Percentiles rank a stretch among this genome's conserved stretches.
These are phyloP conservation scores for Xylaria sp. DNA, from an alignment of 2,329 filamentous ascomycete species.

Conservation along the genomic window DNA sequence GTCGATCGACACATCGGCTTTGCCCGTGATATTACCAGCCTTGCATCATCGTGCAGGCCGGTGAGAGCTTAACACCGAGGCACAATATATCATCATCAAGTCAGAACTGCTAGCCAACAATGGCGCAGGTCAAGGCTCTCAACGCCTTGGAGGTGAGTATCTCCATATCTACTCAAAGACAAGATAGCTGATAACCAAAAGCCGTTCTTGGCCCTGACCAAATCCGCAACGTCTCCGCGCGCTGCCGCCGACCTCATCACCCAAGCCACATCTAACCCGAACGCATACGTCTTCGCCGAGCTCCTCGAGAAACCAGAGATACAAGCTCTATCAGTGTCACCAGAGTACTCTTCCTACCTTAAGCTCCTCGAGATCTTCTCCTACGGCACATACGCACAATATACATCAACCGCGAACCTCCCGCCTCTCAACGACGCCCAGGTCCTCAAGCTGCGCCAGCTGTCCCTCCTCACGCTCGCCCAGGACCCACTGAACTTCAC, in stretches of 20 bases:
- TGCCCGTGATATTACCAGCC: conserved; percentile 10
- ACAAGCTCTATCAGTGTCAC: conserved; percentile 58
- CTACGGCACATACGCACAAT: conserved; percentile 81
- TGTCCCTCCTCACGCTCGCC: conserved; percentile 79
- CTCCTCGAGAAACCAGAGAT: conserved; percentile 78
- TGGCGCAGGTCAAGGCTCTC: conserved; percentile 69
- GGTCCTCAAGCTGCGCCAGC: conserved; percentile 78
- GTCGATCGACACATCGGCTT: no score
- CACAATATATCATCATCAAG: background rate
- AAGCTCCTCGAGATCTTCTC: conserved; percentile 82
- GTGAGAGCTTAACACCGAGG: conserved; percentile 1
- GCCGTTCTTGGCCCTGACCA: conserved; percentile 86
- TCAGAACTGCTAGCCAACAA: conserved; percentile 34
- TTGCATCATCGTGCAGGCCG: conserved; percentile 4
- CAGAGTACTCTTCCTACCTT: conserved; percentile 60
- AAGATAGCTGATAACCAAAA: conserved; percentile 35
- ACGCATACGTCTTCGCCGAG: conserved; percentile 90
- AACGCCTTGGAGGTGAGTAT: conserved; percentile 55
- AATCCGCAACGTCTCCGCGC: conserved; percentile 75
- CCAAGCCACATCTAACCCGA: conserved; percentile 81
- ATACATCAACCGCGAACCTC: conserved; percentile 51
- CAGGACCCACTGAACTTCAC: conserved; percentile 62
- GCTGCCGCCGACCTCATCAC: conserved; percentile 80
- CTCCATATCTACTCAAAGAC: background rate
- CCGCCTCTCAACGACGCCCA: conserved; percentile 70